Percentiles rank a stretch among this genome's conserved stretches.
Evolutionary conservation across 495 filamentous ascomycete species (phyloP).

Genomic region (Margaritispora aquatica): DNA sequence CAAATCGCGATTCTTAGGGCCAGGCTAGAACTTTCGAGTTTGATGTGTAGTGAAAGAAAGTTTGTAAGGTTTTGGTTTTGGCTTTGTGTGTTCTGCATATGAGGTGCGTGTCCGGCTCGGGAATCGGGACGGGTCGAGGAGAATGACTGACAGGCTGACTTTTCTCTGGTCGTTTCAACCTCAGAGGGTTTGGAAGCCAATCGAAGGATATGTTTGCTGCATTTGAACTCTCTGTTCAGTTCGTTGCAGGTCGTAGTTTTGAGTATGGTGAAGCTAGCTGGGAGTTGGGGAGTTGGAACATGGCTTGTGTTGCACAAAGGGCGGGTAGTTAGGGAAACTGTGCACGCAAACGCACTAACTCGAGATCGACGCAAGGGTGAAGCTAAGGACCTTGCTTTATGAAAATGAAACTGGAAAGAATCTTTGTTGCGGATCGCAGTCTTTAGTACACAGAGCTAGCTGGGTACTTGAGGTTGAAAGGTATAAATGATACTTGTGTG

Average conservation of each 20-base stretch:
- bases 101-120: neutral
- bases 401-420: neutral
- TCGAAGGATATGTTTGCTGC: neutral
- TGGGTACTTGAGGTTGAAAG: neutral
- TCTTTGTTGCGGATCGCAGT: neutral
- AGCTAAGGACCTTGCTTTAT: no score
- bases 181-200: no score
- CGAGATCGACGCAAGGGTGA: no score
- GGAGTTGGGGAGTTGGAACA: no score
- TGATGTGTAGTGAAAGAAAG: neutral
- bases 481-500: no score
- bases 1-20: slow-evolving; percentile 2
- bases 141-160: neutral
- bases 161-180: no score
- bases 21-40: neutral
- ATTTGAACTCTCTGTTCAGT: neutral
- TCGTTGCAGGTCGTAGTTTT: neutral
- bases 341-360: no score
- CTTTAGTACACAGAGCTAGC: neutral
- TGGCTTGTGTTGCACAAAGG: neutral
- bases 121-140: neutral
- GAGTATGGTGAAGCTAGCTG: neutral
- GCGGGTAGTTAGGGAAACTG: neutral
- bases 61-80: neutral
- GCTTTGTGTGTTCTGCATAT: neutral